Evolutionary conservation across 345 rosid genomes (phyloP).

Genomic region (Dipteronia sinensis): DNA sequence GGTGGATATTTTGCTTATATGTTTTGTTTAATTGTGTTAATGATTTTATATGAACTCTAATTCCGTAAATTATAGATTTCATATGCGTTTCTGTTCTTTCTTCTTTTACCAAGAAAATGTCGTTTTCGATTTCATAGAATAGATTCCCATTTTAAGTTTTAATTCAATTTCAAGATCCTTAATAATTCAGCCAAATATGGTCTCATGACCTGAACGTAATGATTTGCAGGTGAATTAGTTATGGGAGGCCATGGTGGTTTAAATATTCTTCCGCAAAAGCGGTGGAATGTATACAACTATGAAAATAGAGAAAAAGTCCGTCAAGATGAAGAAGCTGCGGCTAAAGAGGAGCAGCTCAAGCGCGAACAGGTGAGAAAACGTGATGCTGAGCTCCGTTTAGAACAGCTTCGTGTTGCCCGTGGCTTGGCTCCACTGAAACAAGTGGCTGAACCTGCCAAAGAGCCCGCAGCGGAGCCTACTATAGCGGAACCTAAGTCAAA

Average conservation of each 20-base stretch:
- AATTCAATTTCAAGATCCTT: neutral
- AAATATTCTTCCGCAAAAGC: constrained; percentile 92
- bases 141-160: neutral
- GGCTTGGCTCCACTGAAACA: constrained; percentile 66
- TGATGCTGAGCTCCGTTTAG: constrained; percentile 83
- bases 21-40: neutral
- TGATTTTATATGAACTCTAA: too few species aligned
- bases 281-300: constrained; percentile 88
- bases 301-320: constrained; percentile 89
- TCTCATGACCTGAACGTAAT: too few species aligned
- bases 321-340: constrained; percentile 85
- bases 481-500: constrained; percentile 44
- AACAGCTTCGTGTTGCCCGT: constrained; percentile 72
- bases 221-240: constrained; percentile 3
- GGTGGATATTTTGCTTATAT: neutral
- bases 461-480: constrained; percentile 14
- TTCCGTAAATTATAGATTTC: neutral
- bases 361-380: constrained; percentile 74
- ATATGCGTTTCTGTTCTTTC: neutral
- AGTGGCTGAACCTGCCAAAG: constrained; percentile 28
- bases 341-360: constrained; percentile 81
- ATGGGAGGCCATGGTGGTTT: constrained; percentile 99
- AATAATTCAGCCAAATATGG: too few species aligned
- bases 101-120: too few species aligned
- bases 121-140: too few species aligned